phyloP scores from a whole-genome alignment of 2,329 filamentous ascomycete species.

The Ceratocystis smalleyi region DNA sequence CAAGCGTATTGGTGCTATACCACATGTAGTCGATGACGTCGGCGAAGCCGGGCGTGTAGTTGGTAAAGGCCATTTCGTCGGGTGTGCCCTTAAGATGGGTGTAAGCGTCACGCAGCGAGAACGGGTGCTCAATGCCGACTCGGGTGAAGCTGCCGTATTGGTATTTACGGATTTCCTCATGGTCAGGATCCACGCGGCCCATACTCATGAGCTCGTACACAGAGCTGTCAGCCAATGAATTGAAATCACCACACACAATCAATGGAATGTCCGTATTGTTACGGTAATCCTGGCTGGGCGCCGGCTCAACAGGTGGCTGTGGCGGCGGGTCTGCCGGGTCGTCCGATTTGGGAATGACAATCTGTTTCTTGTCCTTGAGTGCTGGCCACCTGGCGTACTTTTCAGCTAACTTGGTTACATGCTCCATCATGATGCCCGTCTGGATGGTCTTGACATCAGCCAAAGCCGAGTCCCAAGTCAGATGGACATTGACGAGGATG shows the following conservation, averaged over 20 bases:
- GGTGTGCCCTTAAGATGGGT: slow-evolving; percentile 64
- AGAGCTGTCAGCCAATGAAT: slow-evolving; percentile 72
- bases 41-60: slow-evolving; percentile 86
- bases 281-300: slow-evolving; percentile 72
- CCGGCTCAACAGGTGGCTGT: slow-evolving; percentile 47
- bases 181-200: slow-evolving; percentile 61
- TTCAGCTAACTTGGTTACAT: slow-evolving; percentile 71
- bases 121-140: slow-evolving; percentile 85
- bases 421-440: slow-evolving; percentile 87
- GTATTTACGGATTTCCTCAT: slow-evolving; percentile 62
- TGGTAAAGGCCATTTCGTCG: slow-evolving; percentile 81
- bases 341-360: slow-evolving; percentile 28
- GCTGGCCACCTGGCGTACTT: slow-evolving; percentile 67
- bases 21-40: slow-evolving; percentile 95
- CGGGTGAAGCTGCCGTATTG: slow-evolving; percentile 88
- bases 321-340: slow-evolving; percentile 30
- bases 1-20: slow-evolving; percentile 83
- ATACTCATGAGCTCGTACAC: slow-evolving; percentile 81
- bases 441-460: slow-evolving; percentile 95
- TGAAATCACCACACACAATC: slow-evolving; percentile 89
- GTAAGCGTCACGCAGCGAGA: slow-evolving; percentile 85
- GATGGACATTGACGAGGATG: slow-evolving; percentile 84
- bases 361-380: slow-evolving; percentile 63
- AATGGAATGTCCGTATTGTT: slow-evolving; percentile 78
- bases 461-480: slow-evolving; percentile 84